Base-by-base conservation (phyloP, 805 yeast genomes). In the Myxozyma udenii region DNA sequence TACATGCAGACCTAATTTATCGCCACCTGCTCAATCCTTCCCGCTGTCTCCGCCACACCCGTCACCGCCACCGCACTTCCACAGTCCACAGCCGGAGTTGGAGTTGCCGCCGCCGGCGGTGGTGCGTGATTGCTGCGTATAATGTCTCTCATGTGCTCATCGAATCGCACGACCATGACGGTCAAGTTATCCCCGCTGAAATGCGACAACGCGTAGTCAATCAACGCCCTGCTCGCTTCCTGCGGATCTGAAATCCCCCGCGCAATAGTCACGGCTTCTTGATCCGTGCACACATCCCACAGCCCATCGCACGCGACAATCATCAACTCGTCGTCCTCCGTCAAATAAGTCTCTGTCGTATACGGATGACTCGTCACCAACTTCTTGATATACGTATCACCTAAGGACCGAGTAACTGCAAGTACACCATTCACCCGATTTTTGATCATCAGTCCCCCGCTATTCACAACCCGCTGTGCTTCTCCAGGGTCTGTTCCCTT, bases 231-330 rank as follows among this genome's bases (percentile, higher is more conserved):
- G 32, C 61, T 48, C 11, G 65, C 65, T 19, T 41, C 61, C 32
- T 51, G 51, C 26, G 65, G 65, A 30, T 61, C 62, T 78, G 75
- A 49, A 11, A 78, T 71, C 37, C 76, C 74, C 43, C 75, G 72
- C 3, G 87, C 83, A 60, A 84, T 67, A 50, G 83, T 83, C 51
- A 93, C 86, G 0, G 98, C 98, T 50, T 79, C 78, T 58, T 80
- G 85, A 66, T 93, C 98, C 6, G 82, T 75, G 46, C 90, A 77
- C 3, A 91, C 97, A 67, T 91, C 98, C 98, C 98, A 91, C 9
- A 91, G 71, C 0, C 98, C 98, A 68, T 91, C 98, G 68, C 98
- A 93, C 0, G 97, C 98, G 53, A 91, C 71, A 44, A 91, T 89
- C 63, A 91, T 68, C 64, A 87, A 87, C 61, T 85, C 85, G 66